Evolutionary conservation across 805 yeast genomes (phyloP), one percentile per base, ranked within the genome.

Genomic region (Saccharomycopsis sp.): DNA sequence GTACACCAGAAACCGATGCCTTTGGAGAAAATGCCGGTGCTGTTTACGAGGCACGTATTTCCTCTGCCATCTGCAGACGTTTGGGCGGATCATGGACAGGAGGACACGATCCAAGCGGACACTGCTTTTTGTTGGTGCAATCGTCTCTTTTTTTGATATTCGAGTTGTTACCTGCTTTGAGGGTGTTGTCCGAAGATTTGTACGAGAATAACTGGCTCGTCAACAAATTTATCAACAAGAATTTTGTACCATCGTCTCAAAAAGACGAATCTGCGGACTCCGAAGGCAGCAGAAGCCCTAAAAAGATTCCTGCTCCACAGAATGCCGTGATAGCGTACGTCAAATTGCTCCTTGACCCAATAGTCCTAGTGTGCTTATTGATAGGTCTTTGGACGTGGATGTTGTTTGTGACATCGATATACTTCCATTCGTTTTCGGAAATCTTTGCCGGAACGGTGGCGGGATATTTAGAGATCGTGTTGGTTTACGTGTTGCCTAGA

Each of bases 41-140:
- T 22, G 47, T 47, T 23, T 52, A 41, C 22, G 52, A 52, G 38
- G 60, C 58, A 1, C 50, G 38, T 12, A 52, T 73, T 15, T 65
- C 75, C 17, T 73, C 82, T 0, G 69, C 75, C 1, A 64, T 69
- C 1, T 80, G 94, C 69, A 71, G 94, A 69, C 55, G 68, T 61
- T 29, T 80, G 66, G 90, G 84, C 55, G 86, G 98, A 0, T 59
- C 66, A 15, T 87, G 93, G 94, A 61, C 64, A 5, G 90, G 97
- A 0, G 99, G 99, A 0, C 97, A 90, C 68, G 99, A 94, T 73
- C 97, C 98, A 3, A 86, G 93, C 61, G 99, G 99, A 0, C 99
- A 94, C 68, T 86, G 89, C 1, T 94, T 92, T 65, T 69, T 94
- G 49, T 73, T 93, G 52, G 78, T 86, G 3, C 87, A 86, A 59